Conservation (phyloP, 2,329 filamentous ascomycete species). For the Graphium sp. region DNA sequence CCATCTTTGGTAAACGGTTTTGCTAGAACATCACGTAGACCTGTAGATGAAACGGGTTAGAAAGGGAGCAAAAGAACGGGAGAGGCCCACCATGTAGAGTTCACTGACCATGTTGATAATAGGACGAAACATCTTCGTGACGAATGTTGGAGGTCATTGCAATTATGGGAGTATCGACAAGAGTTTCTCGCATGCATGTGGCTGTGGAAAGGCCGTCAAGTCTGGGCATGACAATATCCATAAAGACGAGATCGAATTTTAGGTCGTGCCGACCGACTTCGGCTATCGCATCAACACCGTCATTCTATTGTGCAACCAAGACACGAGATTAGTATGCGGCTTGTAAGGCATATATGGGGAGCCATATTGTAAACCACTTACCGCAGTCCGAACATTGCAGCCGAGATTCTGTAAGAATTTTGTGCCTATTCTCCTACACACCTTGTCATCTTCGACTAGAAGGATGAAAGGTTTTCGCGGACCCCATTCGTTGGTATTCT, state of each 20-base stretch:
- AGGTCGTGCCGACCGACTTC: conserved; percentile 45
- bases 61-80: conserved; percentile 5
- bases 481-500: conserved; percentile 32
- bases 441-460: conserved; percentile 70
- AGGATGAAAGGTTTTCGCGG: conserved; percentile 60
- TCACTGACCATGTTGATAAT: conserved; percentile 88
- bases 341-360: conserved; percentile 1
- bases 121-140: conserved; percentile 90
- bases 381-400: conserved; percentile 50
- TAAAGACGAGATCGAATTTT: conserved; percentile 55
- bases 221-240: conserved; percentile 96
- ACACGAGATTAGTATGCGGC: neutral
- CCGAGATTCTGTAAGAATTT: conserved; percentile 51
- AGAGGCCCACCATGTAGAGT: neutral
- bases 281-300: conserved; percentile 82
- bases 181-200: conserved; percentile 78
- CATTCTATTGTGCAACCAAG: too few relatives aligned
- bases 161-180: conserved; percentile 71
- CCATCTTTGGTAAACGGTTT: conserved; percentile 91
- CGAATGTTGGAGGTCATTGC: conserved; percentile 99
- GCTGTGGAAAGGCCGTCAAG: conserved; percentile 91
- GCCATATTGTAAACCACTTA: conserved; percentile 20
- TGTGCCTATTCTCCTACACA: conserved; percentile 49
- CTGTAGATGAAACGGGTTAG: conserved; percentile 25
- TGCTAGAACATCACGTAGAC: conserved; percentile 93